Conservation (phyloP, 2,329 filamentous ascomycete genomes). For the Fusarium sp. region DNA sequence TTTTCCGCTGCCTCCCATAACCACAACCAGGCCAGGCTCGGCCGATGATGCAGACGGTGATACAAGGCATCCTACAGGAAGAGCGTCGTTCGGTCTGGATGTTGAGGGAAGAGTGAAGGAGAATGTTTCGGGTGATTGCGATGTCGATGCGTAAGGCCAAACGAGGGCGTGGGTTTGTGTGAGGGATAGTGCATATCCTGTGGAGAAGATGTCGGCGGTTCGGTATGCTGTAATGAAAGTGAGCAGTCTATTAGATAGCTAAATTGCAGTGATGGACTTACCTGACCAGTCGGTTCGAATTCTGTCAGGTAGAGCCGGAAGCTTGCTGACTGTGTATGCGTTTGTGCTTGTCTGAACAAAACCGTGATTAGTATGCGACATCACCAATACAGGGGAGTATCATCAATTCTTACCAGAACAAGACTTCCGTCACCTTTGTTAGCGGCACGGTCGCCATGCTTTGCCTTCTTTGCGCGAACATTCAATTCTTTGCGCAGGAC, state of each 20-base stretch:
- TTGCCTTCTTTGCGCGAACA: slow-evolving; percentile 72
- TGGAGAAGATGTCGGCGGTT: slow-evolving; percentile 74
- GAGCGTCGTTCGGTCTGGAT: slow-evolving; percentile 74
- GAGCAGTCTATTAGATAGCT: slow-evolving; percentile 17
- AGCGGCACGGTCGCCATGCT: slow-evolving; percentile 69
- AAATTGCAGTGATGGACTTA: slow-evolving; percentile 58
- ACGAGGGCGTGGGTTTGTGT: slow-evolving; percentile 86
- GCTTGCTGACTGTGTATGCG: slow-evolving; percentile 86
- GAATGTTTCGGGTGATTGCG: slow-evolving; percentile 79
- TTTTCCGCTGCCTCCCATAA: slow-evolving; percentile 86
- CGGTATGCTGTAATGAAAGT: slow-evolving; percentile 65
- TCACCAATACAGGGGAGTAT: slow-evolving; percentile 11
- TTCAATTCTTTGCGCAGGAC: slow-evolving; percentile 66
- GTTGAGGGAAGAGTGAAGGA: slow-evolving; percentile 83
- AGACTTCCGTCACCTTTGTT: slow-evolving; percentile 76
- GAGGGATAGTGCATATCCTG: slow-evolving; percentile 82
- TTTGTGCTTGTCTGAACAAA: slow-evolving; percentile 79
- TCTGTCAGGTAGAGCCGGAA: slow-evolving; percentile 84
- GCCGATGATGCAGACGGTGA: slow-evolving; percentile 81
- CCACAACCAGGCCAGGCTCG: slow-evolving; percentile 86
- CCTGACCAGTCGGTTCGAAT: slow-evolving; percentile 75
- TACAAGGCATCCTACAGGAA: slow-evolving; percentile 87
- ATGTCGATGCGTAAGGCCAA: slow-evolving; percentile 85
- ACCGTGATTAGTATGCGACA: slow-evolving; percentile 33
- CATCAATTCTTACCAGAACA: slow-evolving; percentile 66